Base-by-base conservation (phyloP, 1,284 basidiomycete species). In the Xerocomus subilludens region DNA sequence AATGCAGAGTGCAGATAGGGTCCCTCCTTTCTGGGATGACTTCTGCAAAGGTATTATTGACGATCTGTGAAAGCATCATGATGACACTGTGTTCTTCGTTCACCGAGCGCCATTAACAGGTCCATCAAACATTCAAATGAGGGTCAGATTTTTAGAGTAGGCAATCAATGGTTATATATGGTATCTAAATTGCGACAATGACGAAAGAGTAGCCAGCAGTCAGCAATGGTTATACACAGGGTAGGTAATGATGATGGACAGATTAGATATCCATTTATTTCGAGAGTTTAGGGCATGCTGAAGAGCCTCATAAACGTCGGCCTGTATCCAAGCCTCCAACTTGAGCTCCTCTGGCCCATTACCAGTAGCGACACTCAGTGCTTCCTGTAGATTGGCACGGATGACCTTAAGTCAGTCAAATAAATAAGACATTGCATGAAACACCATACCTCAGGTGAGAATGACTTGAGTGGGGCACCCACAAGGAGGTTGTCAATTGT, bases 401-500 rank as follows among this genome's bases (percentile, higher is more conserved):
- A 99, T 90, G 79, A 95, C 95, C 97, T 98, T 77, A 63, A 51
- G 64, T 59, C 36, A 56, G 30, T 70, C 69, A 82, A 75, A 49
- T 35, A 67, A 36, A 33, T n/a, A 60, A 62, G 49, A 47, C 33
- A 63, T 27, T 68, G 42, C 21, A 33, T 58, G 59, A 36, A 53
- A 30, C 8, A 60, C 49, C 63, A 67, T 35, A 95, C 96, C 89
- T 98, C 96, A 32, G 89, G 79, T 6, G 96, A 97, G 87, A 98
- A 99, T 70, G 93, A 89, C 76, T 98, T 97, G 49, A 99, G 88
- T 62, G 96, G 93, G 81, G 97, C 98, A 76, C 95, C 98, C 89
- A 99, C 98, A 70, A 99, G 93, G 76, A 94, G 96, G 87, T 99
- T 99, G 87, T 99, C 99, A 85, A 99, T 94, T 60, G 98, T 98